Evolutionary conservation across 1,284 basidiomycete genomes (phyloP), one percentile per base, ranked within the genome.

Genomic region (Leccinum huronense): DNA sequence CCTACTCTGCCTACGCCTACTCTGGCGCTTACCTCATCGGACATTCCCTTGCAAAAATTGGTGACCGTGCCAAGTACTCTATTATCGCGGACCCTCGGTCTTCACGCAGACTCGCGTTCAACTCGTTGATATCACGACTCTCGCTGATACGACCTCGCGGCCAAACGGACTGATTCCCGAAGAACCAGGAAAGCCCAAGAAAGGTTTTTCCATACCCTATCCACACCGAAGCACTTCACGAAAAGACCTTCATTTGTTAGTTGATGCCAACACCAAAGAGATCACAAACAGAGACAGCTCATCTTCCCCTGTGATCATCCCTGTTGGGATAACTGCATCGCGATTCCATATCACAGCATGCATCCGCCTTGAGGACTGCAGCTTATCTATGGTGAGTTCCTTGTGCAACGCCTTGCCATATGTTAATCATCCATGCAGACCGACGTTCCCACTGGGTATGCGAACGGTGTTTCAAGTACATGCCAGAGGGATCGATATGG

Each of bases 391-490:
- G 81, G 90, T 90, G 60, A 65, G 79, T 14, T 34, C 38, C 51
- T 16, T 31, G 27, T 8, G 16, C 16, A 55, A 13, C 36, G 23
- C n/a, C 57, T 58, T 57, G 19, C 42, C 19, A 23, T 19, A 3
- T 45, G 30, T 40, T 48, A 19, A 58, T 62, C 27, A 68, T 66
- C 55, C 34, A 58, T 55, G 2, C 65, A 88, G 86, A 81, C 38
- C 77, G 79, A 57, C 84, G 84, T 31, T 63, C 69, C n/a, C 69
- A 72, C 23, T 94, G 88, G 85, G 92, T 97, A 19, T 97, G 95
- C 74, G 90, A 95, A 66, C 85, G 90, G 63, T 99, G 97, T 80
- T 97, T 98, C 87, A 98, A 97, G 79, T 99, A 98, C 76, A 94
- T 96, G 90, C 80, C 86, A 2, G 89, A 94, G 51, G 84, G 86